Percentiles rank a stretch among this genome's conserved stretches.
Conservation (phyloP, 352 stramenopile species). For the Globisporangium heterothallicum region DNA sequence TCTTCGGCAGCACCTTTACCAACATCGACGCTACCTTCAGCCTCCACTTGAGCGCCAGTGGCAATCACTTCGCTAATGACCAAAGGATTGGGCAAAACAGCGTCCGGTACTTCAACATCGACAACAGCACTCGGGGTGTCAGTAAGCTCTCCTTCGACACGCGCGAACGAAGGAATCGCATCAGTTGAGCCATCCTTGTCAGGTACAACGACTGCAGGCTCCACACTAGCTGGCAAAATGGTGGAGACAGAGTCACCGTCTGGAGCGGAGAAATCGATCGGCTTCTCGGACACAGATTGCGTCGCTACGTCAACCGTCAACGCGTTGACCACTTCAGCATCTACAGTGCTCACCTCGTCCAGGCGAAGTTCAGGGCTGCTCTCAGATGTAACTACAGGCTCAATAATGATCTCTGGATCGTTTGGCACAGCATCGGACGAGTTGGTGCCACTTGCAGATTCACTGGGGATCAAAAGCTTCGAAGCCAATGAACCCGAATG, state of each 20-base stretch:
- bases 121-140: neutral
- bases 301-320: neutral
- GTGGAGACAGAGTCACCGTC: neutral
- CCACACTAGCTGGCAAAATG: neutral
- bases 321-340: neutral
- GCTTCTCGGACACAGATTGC: neutral
- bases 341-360: neutral
- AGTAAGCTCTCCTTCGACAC: neutral
- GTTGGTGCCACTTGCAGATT: neutral
- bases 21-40: neutral
- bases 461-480: neutral
- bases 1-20: neutral
- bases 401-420: too few relatives aligned
- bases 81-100: neutral
- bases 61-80: neutral
- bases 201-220: neutral
- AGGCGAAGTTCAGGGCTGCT: too few relatives aligned
- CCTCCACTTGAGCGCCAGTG: neutral
- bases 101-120: neutral
- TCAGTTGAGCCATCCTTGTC: neutral
- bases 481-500: neutral
- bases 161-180: neutral
- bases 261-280: neutral
- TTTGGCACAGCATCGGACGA: neutral
- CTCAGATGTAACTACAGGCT: neutral